Conservation (phyloP, 495 filamentous ascomycete species). For the Penicillium roqueforti region DNA sequence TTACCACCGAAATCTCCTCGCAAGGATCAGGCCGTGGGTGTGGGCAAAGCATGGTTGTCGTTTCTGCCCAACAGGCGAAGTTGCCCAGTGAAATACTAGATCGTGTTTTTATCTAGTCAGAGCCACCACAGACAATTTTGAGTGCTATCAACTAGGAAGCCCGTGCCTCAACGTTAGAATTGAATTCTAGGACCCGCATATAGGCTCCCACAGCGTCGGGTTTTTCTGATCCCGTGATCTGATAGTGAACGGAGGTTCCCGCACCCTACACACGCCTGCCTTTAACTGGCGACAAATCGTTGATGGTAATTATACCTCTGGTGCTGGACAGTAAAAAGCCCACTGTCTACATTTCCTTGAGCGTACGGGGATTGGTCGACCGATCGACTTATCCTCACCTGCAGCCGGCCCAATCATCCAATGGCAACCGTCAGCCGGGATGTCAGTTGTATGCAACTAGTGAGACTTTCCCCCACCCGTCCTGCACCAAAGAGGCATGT, state of each 20-base stretch:
- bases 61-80: conserved; percentile 30
- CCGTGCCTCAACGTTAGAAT: conserved; percentile 41
- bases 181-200: conserved; percentile 43
- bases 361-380: conserved; percentile 33
- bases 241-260: conserved; percentile 39
- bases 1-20: conserved; percentile 26
- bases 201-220: conserved; percentile 39
- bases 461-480: conserved; percentile 18
- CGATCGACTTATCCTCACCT: conserved; percentile 24
- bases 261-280: conserved; percentile 33
- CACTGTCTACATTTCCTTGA: conserved; percentile 15
- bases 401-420: conserved; percentile 29
- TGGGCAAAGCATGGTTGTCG: conserved; percentile 15
- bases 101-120: not conserved
- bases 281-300: conserved; percentile 39
- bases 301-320: conserved; percentile 18
- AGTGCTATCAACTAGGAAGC: conserved; percentile 4
- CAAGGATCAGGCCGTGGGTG: conserved; percentile 29
- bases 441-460: conserved; percentile 37
- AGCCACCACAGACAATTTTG: conserved; percentile 9
- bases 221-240: conserved; percentile 43
- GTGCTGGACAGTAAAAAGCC: conserved; percentile 32
- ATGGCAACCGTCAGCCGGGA: conserved; percentile 24
- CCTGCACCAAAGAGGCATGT: conserved; percentile 13
- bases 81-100: conserved; percentile 12